Conservation (phyloP, 2,329 filamentous ascomycete genomes). For the Chrysosporium queenslandicum region DNA sequence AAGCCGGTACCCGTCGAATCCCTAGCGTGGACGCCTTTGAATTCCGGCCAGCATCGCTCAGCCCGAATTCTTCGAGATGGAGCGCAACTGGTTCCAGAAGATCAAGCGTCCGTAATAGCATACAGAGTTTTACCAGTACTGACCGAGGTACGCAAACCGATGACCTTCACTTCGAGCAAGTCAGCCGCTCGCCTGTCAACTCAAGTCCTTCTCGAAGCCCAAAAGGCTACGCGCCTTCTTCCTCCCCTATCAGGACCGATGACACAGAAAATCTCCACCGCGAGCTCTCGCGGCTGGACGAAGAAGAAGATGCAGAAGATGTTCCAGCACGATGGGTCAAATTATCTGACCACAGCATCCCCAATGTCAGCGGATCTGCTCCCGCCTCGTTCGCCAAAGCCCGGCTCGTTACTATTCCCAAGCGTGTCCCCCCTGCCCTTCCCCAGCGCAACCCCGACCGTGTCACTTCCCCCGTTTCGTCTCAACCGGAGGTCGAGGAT, state of each 20-base stretch:
- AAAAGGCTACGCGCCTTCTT: background rate
- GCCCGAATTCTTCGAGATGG: conserved; percentile 53
- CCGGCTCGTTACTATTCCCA: conserved; percentile 74
- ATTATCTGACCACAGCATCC: conserved; percentile 39
- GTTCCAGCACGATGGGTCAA: conserved; percentile 10
- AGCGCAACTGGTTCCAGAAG: conserved; percentile 56
- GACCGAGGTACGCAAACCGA: conserved; percentile 62
- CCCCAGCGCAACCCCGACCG: conserved; percentile 60
- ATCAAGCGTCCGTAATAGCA: conserved; percentile 61
- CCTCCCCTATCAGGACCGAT: background rate
- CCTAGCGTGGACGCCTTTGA: conserved; percentile 74
- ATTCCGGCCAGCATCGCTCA: conserved; percentile 65
- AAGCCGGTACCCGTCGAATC: conserved; percentile 68
- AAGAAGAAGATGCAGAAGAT: background rate
- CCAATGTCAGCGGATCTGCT: conserved; percentile 48
- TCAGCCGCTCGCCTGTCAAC: conserved; percentile 11
- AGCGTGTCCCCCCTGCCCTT: conserved; percentile 60
- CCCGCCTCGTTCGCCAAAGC: conserved; percentile 64
- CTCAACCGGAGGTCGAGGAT: conserved; percentile 4
- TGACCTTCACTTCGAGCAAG: conserved; percentile 29
- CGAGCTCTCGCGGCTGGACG: background rate
- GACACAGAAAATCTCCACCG: background rate
- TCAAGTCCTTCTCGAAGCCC: conserved; percentile 10
- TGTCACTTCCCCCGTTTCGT: conserved; percentile 5
- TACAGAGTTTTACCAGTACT: conserved; percentile 48